Evolutionary conservation across 2,329 filamentous ascomycete genomes (phyloP).

Genomic region (Pseudopyrenochaeta lycopersici): DNA sequence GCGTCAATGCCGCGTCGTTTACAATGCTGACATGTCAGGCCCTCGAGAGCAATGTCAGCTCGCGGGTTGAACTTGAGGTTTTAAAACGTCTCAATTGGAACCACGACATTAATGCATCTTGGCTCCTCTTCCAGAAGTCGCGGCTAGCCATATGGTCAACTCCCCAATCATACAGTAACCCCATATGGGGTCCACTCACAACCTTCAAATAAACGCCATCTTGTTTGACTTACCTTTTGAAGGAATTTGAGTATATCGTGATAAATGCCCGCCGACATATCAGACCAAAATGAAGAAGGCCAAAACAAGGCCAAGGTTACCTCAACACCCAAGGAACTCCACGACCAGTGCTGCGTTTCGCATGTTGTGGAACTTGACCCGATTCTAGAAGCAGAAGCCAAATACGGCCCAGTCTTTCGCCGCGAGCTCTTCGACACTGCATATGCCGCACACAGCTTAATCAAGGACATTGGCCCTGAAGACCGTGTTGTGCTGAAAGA

Average conservation of each 20-base stretch:
- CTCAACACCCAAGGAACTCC: background rate
- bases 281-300: background rate
- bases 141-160: background rate
- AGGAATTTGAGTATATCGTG: too few relatives aligned
- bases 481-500: background rate
- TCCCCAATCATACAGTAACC: background rate
- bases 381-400: conserved; percentile 8
- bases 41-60: background rate
- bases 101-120: background rate
- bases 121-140: too few relatives aligned
- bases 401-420: conserved; percentile 9
- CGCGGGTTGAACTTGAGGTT: background rate
- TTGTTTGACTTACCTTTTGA: too few relatives aligned
- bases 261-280: too few relatives aligned
- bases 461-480: background rate
- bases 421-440: conserved; percentile 11
- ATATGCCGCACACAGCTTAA: background rate
- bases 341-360: background rate
- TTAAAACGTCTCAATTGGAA: background rate
- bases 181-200: background rate
- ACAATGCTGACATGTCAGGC: background rate
- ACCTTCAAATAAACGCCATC: too few relatives aligned
- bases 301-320: background rate
- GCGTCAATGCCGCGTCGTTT: background rate
- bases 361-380: conserved; percentile 1